Percentiles rank a stretch among this genome's conserved stretches.
Conservation (phyloP, 1,284 basidiomycete genomes). For the Vanrija sp. region DNA sequence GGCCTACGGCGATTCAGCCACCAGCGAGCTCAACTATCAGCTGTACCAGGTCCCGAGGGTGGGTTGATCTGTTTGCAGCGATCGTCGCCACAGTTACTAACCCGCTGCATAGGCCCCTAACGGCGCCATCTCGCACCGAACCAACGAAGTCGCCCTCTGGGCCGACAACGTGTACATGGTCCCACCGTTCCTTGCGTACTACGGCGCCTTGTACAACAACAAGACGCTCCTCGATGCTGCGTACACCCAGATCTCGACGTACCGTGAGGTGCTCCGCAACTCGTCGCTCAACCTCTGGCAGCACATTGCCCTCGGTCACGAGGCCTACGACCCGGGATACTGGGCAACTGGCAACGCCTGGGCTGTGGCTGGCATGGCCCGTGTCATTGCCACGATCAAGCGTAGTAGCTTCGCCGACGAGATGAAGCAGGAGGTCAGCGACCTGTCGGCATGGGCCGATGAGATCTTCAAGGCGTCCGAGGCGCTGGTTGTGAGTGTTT, state of each 20-base stretch:
- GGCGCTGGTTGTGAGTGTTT: conserved; percentile 33
- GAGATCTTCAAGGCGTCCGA: conserved; percentile 51
- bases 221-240: conserved; percentile 63
- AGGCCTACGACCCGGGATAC: conserved; percentile 31
- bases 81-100: background rate
- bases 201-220: conserved; percentile 69
- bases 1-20: conserved; percentile 65
- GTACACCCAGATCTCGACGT: conserved; percentile 73
- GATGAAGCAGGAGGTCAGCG: conserved; percentile 43
- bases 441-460: conserved; percentile 51
- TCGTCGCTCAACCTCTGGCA: conserved; percentile 37
- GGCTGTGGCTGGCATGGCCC: conserved; percentile 54
- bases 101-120: conserved; percentile 53
- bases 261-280: conserved; percentile 56
- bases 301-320: conserved; percentile 40
- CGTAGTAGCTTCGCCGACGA: conserved; percentile 36
- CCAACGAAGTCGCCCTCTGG: conserved; percentile 50
- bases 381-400: conserved; percentile 53
- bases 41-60: conserved; percentile 60
- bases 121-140: conserved; percentile 73
- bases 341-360: conserved; percentile 54
- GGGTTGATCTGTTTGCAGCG: conserved; percentile 15
- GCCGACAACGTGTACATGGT: conserved; percentile 62
- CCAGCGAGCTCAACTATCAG: conserved; percentile 67
- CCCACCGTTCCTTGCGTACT: conserved; percentile 85